Evolutionary conservation across 768 basidiomycete genomes (phyloP).

Genomic region (Sistotremastrum suecicum): DNA sequence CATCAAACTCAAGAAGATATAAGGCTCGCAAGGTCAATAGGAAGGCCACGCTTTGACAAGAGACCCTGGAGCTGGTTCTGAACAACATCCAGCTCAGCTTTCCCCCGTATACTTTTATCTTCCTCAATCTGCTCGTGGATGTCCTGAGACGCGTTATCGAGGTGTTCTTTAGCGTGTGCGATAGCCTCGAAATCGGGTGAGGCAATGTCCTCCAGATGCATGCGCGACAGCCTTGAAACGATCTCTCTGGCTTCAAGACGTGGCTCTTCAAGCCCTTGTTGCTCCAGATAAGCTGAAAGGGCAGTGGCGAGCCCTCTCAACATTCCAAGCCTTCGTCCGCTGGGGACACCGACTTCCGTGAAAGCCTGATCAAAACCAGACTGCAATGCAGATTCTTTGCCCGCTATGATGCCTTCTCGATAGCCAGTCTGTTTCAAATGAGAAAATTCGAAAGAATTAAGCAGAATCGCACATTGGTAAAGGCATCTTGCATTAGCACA

Average conservation of each 20-base stretch:
- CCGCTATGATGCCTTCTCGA: constrained; percentile 89
- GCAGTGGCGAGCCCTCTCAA: constrained; percentile 62
- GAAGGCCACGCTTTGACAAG: too few species aligned
- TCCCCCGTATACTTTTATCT: too few species aligned
- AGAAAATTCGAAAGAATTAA: too few species aligned
- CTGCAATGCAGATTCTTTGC: constrained; percentile 80
- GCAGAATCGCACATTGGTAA: too few species aligned
- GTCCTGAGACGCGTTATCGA: constrained; percentile 15
- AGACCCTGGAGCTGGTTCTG: too few species aligned
- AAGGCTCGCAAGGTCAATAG: background rate
- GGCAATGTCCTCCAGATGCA: constrained; percentile 59
- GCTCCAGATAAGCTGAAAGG: constrained; percentile 39
- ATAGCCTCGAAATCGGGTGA: constrained; percentile 70
- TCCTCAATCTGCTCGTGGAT: too few species aligned
- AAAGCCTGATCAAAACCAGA: constrained; percentile 86
- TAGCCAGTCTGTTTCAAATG: constrained; percentile 58
- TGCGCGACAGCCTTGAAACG: constrained; percentile 34
- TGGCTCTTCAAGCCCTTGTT: constrained; percentile 7
- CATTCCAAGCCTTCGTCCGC: constrained; percentile 64
- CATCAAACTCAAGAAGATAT: background rate
- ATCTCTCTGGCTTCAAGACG: constrained; percentile 39
- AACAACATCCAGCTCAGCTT: too few species aligned
- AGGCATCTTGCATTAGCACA: too few species aligned
- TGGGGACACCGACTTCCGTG: constrained; percentile 50
- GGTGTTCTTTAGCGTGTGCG: constrained; percentile 57